These are phyloP conservation scores for Calonectria fujianensis DNA, from an alignment of 2,329 filamentous ascomycete species.

Conservation along the genomic window DNA sequence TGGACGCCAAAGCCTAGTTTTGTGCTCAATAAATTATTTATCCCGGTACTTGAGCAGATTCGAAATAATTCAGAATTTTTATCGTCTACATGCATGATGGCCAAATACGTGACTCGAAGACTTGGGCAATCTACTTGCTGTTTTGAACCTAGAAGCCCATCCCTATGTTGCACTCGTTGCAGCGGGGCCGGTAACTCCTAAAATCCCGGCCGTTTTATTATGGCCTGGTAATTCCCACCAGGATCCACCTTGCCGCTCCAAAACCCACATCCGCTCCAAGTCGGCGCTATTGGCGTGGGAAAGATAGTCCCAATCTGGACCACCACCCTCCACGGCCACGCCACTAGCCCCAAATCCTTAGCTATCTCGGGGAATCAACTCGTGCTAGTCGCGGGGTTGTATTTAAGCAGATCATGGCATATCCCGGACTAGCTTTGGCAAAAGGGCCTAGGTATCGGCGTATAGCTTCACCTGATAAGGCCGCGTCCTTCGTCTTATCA, in stretches of 20 bases:
- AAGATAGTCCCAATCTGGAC: conserved; percentile 22
- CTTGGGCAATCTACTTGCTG: background rate
- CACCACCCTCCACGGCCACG: background rate
- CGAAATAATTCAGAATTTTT: background rate
- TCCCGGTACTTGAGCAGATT: background rate
- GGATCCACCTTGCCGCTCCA: background rate
- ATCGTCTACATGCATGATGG: background rate
- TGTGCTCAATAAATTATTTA: background rate
- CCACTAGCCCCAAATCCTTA: conserved; percentile 11
- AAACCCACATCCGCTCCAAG: background rate
- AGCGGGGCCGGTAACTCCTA: background rate
- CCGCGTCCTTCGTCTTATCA: conserved; percentile 5
- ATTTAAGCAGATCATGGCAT: conserved; percentile 22
- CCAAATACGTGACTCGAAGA: background rate
- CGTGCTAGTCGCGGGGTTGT: conserved; percentile 18
- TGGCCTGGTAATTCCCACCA: background rate
- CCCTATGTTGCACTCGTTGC: too few species aligned
- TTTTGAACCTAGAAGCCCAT: background rate
- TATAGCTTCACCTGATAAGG: conserved; percentile 26
- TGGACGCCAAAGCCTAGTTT: conserved; percentile 6
- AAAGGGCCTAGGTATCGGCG: conserved; percentile 4
- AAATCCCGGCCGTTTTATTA: background rate
- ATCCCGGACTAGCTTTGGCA: conserved; percentile 28
- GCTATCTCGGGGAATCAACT: conserved; percentile 29
- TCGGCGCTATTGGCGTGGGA: background rate